phyloP scores from a whole-genome alignment of 768 basidiomycete species.

The Boletus tylopilopsis region DNA sequence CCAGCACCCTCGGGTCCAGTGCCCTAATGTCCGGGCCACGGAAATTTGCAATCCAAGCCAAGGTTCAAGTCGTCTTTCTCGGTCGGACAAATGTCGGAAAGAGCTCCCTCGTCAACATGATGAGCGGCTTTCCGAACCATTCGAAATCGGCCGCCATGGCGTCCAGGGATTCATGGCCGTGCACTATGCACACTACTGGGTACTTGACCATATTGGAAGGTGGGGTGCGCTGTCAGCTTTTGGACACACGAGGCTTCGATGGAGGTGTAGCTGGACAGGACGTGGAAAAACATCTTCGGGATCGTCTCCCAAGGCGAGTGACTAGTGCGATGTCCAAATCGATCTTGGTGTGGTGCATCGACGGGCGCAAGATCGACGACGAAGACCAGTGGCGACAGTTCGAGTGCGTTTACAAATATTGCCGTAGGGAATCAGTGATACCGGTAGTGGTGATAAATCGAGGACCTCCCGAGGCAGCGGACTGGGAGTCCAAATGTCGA shows the following conservation, averaged over 20 bases:
- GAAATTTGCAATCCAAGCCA: neutral
- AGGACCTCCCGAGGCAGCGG: neutral
- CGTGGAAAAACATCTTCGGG: too few species aligned
- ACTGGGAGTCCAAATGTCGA: conserved; percentile 13
- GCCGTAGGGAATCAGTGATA: conserved; percentile 15
- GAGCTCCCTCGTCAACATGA: neutral
- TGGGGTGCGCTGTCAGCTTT: neutral
- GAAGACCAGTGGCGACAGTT: conserved; percentile 18
- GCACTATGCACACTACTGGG: neutral
- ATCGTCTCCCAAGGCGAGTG: too few species aligned
- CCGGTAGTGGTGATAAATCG: conserved; percentile 22
- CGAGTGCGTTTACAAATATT: conserved; percentile 19
- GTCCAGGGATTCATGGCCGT: neutral
- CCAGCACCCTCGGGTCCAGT: too few species aligned
- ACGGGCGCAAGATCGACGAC: conserved; percentile 16
- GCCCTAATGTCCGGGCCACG: too few species aligned
- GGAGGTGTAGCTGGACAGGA: too few species aligned
- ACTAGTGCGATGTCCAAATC: too few species aligned
- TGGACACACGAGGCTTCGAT: neutral
- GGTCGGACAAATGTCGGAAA: neutral
- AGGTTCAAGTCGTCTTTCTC: neutral
- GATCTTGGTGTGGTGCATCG: conserved; percentile 27
- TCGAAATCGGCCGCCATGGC: neutral
- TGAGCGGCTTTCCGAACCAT: neutral
- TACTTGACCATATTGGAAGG: neutral